Percentiles rank a stretch among this genome's conserved stretches.
Evolutionary conservation across 2,329 filamentous ascomycete species (phyloP).

Genomic region (Exophiala calicioides): DNA sequence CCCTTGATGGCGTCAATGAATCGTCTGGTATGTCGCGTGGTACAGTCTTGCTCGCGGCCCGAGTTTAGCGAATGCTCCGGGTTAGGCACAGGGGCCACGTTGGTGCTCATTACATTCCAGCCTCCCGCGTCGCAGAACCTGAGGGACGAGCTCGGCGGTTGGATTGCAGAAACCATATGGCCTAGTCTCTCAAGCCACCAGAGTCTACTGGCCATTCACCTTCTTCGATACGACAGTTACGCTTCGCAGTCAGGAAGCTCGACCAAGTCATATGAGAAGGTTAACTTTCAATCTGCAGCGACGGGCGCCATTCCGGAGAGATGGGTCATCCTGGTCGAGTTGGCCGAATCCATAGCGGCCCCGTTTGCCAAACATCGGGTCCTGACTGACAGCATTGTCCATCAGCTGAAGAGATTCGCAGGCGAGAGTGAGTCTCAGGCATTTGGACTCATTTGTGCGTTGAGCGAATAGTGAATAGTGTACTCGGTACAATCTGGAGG

Average conservation of each 20-base stretch:
- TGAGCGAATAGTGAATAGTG: slow-evolving; percentile 7
- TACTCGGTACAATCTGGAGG: background rate
- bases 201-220: slow-evolving; percentile 7
- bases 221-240: slow-evolving; percentile 7
- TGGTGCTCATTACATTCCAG: slow-evolving; percentile 9
- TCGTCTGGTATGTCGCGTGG: slow-evolving; percentile 10
- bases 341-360: slow-evolving; percentile 14
- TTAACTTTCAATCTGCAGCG: slow-evolving; percentile 8
- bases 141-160: slow-evolving; percentile 6
- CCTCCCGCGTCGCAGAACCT: background rate
- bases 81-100: slow-evolving; percentile 3
- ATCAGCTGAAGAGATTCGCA: slow-evolving; percentile 11
- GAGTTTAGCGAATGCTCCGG: slow-evolving; percentile 7
- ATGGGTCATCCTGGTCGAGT: slow-evolving; percentile 18
- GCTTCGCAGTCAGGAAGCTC: slow-evolving; percentile 13
- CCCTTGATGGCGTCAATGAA: slow-evolving; percentile 16
- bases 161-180: slow-evolving; percentile 9
- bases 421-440: slow-evolving; percentile 5
- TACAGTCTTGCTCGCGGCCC: slow-evolving; percentile 9
- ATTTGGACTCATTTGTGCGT: slow-evolving; percentile 15
- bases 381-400: slow-evolving; percentile 9
- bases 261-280: slow-evolving; percentile 15
- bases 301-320: slow-evolving; percentile 8
- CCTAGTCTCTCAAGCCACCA: slow-evolving; percentile 6
- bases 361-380: slow-evolving; percentile 14